A percentile compares a stretch with the other conserved stretches of the same genome.
Conservation (phyloP, 768 basidiomycete genomes). For the Agrocybe praecox region DNA sequence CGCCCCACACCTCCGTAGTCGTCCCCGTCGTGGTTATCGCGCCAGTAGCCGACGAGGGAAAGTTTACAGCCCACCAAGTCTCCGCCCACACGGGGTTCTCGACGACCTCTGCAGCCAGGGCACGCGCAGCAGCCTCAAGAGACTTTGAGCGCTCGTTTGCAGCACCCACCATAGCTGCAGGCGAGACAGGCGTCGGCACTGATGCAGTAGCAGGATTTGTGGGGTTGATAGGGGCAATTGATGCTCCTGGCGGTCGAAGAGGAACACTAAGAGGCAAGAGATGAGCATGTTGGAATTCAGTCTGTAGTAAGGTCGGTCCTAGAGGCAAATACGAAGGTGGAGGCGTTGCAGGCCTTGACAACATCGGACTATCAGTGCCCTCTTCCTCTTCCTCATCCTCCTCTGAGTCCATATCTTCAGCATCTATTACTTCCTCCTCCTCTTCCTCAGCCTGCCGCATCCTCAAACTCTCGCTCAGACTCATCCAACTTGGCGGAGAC, state of each 20-base stretch:
- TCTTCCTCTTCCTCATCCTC: slow-evolving; percentile 40
- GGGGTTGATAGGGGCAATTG: slow-evolving; percentile 43
- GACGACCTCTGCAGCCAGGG: slow-evolving; percentile 68
- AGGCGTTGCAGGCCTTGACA: slow-evolving; percentile 68
- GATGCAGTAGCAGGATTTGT: slow-evolving; percentile 11
- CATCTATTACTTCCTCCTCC: slow-evolving; percentile 30
- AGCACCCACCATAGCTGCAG: slow-evolving; percentile 68
- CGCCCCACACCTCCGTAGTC: not conserved
- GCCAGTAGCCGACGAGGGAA: slow-evolving; percentile 9
- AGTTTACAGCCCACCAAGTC: slow-evolving; percentile 55
- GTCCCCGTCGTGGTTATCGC: not conserved
- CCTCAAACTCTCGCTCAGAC: not conserved
- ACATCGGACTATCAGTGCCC: slow-evolving; percentile 32
- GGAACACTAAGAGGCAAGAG: slow-evolving; percentile 66
- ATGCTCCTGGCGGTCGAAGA: slow-evolving; percentile 59
- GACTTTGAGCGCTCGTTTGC: slow-evolving; percentile 67
- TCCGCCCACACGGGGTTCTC: slow-evolving; percentile 74
- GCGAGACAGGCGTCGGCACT: slow-evolving; percentile 85
- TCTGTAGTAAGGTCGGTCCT: slow-evolving; percentile 68
- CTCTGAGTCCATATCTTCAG: slow-evolving; percentile 7
- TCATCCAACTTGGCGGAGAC: not conserved
- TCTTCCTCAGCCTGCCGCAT: slow-evolving; percentile 43
- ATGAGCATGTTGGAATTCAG: slow-evolving; percentile 64
- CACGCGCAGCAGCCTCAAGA: slow-evolving; percentile 66
- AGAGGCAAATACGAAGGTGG: slow-evolving; percentile 70